Evolutionary conservation across 1,139 yeast genomes (phyloP), one percentile per base, ranked within the genome.

Genomic region (Protomyces arabidopsidicola): DNA sequence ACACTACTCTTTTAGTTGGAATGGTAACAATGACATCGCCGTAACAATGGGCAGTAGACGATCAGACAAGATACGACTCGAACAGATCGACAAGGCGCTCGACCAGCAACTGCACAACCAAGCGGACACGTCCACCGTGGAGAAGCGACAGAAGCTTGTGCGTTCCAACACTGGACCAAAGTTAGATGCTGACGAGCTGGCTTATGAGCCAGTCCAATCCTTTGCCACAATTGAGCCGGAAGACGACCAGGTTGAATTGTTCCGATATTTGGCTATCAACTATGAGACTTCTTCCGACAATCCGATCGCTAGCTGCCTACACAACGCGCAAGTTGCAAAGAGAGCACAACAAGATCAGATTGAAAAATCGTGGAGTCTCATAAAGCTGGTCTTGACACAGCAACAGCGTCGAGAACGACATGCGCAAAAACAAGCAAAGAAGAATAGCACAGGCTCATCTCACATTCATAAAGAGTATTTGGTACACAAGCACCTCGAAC

Each of bases 311-410:
- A 84, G 82, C 0, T 86, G 90, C 70, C 76, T 79, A 51, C 75
- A 81, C 66, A 88, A 88, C 71, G 83, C 89, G 0, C 75, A 78
- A 39, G 78, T 83, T 2, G 89, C 91, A 0, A 81, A 80, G 0
- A 76, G 79, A 55, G 86, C 80, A 0, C 79, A 80, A 14, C 75
- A 79, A 63, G 78, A 77, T 65, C 75, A 89, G 64, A 87, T 86
- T 60, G 79, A 87, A 60, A 90, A 86, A 71, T 79, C 85, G 0
- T 88, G 95, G 95, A 76, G 80, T 65, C 79, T 86, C n/a, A 74
- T 88, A 50, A 54, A 54, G 45, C 53, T 52, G 18, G 55, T 45
- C 16, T 53, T 60, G 20, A 56, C 45, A 38, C 58, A 54, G 24
- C 52, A 42, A 18, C 31, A 45, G 18, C 56, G 56, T 3, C 34